Evolutionary conservation across 148 eudicot genomes (phyloP).

Genomic region (Dysphania ambrosioides): DNA sequence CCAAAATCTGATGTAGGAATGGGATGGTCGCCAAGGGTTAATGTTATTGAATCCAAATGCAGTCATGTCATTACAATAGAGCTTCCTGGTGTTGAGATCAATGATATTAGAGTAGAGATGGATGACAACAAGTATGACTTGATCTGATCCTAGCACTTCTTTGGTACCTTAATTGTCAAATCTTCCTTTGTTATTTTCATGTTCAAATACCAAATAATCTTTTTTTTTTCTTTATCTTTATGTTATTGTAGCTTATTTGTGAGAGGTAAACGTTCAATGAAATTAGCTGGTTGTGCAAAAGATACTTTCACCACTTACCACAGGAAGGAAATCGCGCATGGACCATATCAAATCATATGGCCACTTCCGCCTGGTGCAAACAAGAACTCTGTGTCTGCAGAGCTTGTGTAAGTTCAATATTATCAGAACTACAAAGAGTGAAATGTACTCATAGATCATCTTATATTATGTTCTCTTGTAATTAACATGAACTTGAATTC

Average conservation of each 20-base stretch:
- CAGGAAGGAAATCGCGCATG: slow-evolving; percentile 60
- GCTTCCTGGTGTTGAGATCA: slow-evolving; percentile 66
- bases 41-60: slow-evolving; percentile 58
- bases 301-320: slow-evolving; percentile 44
- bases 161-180: not conserved
- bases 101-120: slow-evolving; percentile 67
- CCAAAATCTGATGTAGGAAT: slow-evolving; percentile 29
- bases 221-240: not conserved
- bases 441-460: not conserved
- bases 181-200: not conserved
- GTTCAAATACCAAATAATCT: not conserved
- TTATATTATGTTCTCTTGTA: not conserved
- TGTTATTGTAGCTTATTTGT: slow-evolving; percentile 52
- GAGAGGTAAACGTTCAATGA: slow-evolving; percentile 42
- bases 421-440: not conserved
- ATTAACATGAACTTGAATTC: slow-evolving; percentile 3
- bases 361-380: slow-evolving; percentile 55
- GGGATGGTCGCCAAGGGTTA: slow-evolving; percentile 66
- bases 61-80: slow-evolving; percentile 51
- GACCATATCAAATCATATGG: slow-evolving; percentile 60
- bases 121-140: slow-evolving; percentile 45
- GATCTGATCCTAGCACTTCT: not conserved
- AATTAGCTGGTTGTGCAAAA: slow-evolving; percentile 25
- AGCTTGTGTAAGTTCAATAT: slow-evolving; percentile 56
- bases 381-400: slow-evolving; percentile 60